phyloP scores from a whole-genome alignment of 2,329 filamentous ascomycete genomes.

The Aspergillus ustus region DNA sequence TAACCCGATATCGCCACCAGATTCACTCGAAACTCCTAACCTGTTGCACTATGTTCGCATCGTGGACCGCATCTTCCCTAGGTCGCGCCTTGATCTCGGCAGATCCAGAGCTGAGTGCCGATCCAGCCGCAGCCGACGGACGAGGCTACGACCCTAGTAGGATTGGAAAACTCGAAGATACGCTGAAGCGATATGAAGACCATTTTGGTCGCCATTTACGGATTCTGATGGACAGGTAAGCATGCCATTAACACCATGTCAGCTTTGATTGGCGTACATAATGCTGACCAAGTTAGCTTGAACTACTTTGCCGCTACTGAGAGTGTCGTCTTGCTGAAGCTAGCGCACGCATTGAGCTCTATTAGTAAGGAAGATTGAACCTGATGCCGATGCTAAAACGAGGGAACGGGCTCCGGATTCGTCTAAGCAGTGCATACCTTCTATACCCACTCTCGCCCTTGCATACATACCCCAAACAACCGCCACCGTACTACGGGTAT shows the following conservation, averaged over 20 bases:
- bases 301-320: constrained; percentile 98
- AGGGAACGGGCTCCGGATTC: neutral
- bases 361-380: constrained; percentile 48
- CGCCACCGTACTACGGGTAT: neutral
- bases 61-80: constrained; percentile 79
- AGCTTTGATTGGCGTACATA: neutral
- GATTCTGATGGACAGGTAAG: constrained; percentile 81
- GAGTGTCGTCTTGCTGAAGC: constrained; percentile 87
- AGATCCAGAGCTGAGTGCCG: constrained; percentile 71
- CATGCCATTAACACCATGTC: neutral
- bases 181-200: constrained; percentile 86
- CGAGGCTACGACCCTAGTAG: constrained; percentile 61
- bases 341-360: constrained; percentile 55
- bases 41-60: constrained; percentile 91
- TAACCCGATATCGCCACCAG: constrained; percentile 51
- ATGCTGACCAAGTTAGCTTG: constrained; percentile 47
- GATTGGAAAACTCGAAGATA: constrained; percentile 80
- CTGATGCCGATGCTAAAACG: neutral
- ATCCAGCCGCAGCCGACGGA: constrained; percentile 34
- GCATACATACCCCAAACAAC: neutral
- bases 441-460: neutral
- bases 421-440: neutral
- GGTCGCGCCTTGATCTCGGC: constrained; percentile 81
- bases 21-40: constrained; percentile 97
- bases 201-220: constrained; percentile 92